Conservation (phyloP, 2,329 filamentous ascomycete genomes). For the Colletotrichum agaves region DNA sequence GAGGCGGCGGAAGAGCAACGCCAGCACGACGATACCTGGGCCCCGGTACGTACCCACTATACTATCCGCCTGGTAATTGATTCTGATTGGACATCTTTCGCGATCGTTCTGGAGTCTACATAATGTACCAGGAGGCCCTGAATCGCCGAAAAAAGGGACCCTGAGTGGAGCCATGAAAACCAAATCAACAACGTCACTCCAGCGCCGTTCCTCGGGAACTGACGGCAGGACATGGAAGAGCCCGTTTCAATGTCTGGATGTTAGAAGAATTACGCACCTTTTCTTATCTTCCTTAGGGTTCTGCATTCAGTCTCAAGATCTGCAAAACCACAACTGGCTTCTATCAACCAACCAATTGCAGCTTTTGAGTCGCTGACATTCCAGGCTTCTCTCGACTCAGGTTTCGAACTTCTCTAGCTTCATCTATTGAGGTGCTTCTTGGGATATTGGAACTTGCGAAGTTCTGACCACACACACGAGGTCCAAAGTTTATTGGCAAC, state of each 20-base stretch:
- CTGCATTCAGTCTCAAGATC: background rate
- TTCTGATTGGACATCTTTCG: conserved; percentile 21
- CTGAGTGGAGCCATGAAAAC: conserved; percentile 31
- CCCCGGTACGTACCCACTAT: conserved; percentile 22
- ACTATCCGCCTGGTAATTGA: background rate
- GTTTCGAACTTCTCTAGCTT: too few species aligned
- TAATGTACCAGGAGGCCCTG: conserved; percentile 1
- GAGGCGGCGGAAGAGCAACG: conserved; percentile 26
- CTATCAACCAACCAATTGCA: background rate
- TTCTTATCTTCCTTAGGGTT: background rate
- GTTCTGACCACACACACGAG: too few species aligned
- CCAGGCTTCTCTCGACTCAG: background rate
- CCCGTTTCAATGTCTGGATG: conserved; percentile 11
- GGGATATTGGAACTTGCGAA: too few species aligned
- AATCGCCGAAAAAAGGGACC: conserved; percentile 34
- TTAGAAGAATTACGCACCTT: conserved; percentile 9
- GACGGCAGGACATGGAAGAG: conserved; percentile 9
- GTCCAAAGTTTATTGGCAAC: too few species aligned
- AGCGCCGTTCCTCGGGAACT: conserved; percentile 23
- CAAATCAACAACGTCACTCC: conserved; percentile 39
- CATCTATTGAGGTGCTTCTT: too few species aligned
- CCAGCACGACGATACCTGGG: conserved; percentile 25
- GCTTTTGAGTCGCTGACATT: background rate
- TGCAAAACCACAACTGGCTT: background rate
- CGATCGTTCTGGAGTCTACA: conserved; percentile 27